phyloP scores from a whole-genome alignment of 345 rosid genomes.

The Capsella bursapastoris region DNA sequence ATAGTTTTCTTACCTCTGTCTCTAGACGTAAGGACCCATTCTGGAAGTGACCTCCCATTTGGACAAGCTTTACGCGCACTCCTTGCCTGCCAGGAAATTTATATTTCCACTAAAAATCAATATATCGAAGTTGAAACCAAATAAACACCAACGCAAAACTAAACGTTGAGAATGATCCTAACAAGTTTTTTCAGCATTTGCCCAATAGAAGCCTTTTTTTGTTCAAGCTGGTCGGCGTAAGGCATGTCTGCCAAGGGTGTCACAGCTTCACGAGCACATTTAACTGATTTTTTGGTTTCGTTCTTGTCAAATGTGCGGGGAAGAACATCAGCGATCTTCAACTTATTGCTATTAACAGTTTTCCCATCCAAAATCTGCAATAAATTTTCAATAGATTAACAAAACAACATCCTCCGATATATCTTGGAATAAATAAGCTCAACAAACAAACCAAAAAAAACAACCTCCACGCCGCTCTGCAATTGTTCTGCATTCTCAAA shows the following conservation, averaged over 20 bases:
- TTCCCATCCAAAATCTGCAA: constrained; percentile 74
- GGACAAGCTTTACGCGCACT: constrained; percentile 95
- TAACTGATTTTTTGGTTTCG: constrained; percentile 45
- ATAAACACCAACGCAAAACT: not conserved
- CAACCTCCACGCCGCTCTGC: constrained; percentile 70
- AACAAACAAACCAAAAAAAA: not conserved
- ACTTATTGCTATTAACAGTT: constrained; percentile 58
- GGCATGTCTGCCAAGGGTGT: constrained; percentile 81
- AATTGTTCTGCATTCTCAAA: constrained; percentile 73
- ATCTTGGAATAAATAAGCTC: not conserved
- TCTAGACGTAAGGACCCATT: constrained; percentile 81
- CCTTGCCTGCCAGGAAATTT: constrained; percentile 65
- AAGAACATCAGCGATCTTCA: constrained; percentile 78
- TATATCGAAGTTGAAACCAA: constrained; percentile 12
- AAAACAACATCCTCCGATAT: constrained; percentile 1
- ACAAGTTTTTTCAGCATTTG: constrained; percentile 91
- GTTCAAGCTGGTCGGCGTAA: constrained; percentile 75
- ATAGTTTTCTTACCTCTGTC: constrained; percentile 71
- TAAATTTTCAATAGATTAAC: constrained; percentile 10
- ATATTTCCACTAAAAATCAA: constrained; percentile 36
- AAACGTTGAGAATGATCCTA: constrained; percentile 31
- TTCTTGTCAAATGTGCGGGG: constrained; percentile 69
- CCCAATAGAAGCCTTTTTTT: constrained; percentile 60
- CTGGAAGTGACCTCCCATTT: constrained; percentile 76
- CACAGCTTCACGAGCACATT: constrained; percentile 81